Evolutionary conservation across 805 yeast species (phyloP).

Genomic region (Ogataea sp.): DNA sequence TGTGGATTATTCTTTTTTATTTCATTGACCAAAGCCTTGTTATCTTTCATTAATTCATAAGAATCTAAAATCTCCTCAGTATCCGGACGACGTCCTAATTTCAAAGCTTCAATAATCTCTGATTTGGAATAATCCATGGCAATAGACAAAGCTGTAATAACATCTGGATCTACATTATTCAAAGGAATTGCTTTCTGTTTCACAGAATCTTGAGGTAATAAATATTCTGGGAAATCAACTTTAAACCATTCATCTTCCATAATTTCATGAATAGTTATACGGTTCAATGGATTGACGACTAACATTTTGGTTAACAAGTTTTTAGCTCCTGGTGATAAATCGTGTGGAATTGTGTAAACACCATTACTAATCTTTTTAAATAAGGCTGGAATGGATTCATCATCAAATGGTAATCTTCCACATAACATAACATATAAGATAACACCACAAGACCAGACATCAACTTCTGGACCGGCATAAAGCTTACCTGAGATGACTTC

Average conservation of each 20-base stretch:
- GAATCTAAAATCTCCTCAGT: slow-evolving; percentile 83
- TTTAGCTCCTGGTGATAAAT: slow-evolving; percentile 78
- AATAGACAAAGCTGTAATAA: slow-evolving; percentile 62
- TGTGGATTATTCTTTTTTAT: slow-evolving; percentile 31
- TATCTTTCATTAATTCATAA: slow-evolving; percentile 74
- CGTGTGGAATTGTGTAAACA: slow-evolving; percentile 84
- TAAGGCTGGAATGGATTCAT: slow-evolving; percentile 89
- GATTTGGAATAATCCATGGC: slow-evolving; percentile 88
- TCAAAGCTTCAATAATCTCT: slow-evolving; percentile 64
- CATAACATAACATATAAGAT: slow-evolving; percentile 92
- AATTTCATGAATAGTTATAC: slow-evolving; percentile 88
- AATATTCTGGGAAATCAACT: slow-evolving; percentile 69
- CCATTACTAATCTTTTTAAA: slow-evolving; percentile 92
- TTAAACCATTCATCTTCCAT: slow-evolving; percentile 94
- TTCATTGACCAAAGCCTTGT: slow-evolving; percentile 60
- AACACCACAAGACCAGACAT: slow-evolving; percentile 97
- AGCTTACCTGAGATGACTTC: slow-evolving; percentile 92
- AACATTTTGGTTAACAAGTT: slow-evolving; percentile 79
- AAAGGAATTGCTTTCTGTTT: slow-evolving; percentile 20
- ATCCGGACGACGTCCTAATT: slow-evolving; percentile 31
- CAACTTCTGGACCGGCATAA: slow-evolving; percentile 97
- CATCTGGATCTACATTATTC: slow-evolving; percentile 59
- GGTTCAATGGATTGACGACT: slow-evolving; percentile 87
- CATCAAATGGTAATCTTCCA: slow-evolving; percentile 93
- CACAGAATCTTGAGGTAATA: slow-evolving; percentile 50